Base-by-base conservation (phyloP, 208 protist species). In the Trichomonas gallinae region DNA sequence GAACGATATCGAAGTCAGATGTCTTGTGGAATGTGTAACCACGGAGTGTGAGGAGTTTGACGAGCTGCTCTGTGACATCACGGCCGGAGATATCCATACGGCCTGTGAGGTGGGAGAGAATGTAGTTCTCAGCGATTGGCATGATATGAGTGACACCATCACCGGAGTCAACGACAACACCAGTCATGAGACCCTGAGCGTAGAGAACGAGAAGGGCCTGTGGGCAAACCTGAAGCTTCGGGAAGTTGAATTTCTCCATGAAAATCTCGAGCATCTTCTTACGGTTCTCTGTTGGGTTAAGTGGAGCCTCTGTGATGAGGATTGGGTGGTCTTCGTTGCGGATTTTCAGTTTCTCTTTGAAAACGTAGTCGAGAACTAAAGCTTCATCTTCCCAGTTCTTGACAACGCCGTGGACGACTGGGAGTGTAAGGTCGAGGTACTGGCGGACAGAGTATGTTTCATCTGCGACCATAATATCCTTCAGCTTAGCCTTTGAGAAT, bases 91-190 rank as follows among this genome's bases (percentile, higher is more conserved):
- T 97, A 97, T 99, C 98, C 31, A 99, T 97, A 97, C 98, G 98
- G 63, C 97, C 97, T 85, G 98, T 98, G 13, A 97, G 97, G 97
- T 99, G 97, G 26, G 97, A 97, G 23, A 99, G 96, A 1, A 97
- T 96, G 97, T 99, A 99, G 96, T 99, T 99, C 88, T 99, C 99
- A 96, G 98, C 99, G 13, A 99, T 99, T 31, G 99, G 97, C 3
- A 99, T 98, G 89, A 99, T 98, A 96, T 99, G 99, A 21, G 99
- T 99, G 49, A 99, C 98, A 85, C 99, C 99, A 96, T 99, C 99
- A 83, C 99, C 99, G 96, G 98, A 99, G 97, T 99, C 99, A 46
- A 99, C 97, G 10, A 99, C 99, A 21, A 99, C 97, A 96, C 99
- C 99, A 31, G 99, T 99, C 0, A 98, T 98, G 21, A 99, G 98